phyloP scores from a whole-genome alignment of 2,329 filamentous ascomycete species.

The Fusarium agapanthi region DNA sequence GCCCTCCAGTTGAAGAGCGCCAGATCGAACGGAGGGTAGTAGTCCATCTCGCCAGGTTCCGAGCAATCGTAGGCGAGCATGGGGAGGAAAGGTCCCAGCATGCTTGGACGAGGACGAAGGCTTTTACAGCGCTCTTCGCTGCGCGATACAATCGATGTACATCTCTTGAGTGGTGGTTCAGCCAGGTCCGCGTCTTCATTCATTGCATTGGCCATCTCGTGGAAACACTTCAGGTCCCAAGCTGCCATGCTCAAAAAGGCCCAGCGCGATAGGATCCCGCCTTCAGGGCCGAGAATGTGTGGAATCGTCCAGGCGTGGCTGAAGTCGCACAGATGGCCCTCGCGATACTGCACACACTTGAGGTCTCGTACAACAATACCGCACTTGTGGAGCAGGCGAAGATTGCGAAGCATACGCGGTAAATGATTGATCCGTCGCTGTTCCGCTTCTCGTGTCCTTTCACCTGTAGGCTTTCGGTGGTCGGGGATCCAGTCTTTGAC shows the following conservation, averaged over 20 bases:
- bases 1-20: constrained; percentile 4
- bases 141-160: not conserved
- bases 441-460: not conserved
- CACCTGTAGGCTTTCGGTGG: not conserved
- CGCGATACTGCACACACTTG: not conserved
- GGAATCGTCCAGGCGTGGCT: constrained; percentile 22
- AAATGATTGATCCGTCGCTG: not conserved
- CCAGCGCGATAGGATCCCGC: not conserved
- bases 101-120: not conserved
- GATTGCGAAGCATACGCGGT: not conserved
- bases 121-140: not conserved
- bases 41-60: not conserved
- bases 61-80: not conserved
- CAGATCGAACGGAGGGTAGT: constrained; percentile 1
- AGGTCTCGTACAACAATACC: constrained; percentile 19
- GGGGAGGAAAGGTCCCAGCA: not conserved
- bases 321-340: not conserved
- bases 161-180: not conserved
- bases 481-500: constrained; percentile 16
- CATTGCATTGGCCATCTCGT: not conserved
- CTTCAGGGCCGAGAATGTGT: not conserved
- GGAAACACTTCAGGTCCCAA: constrained; percentile 14
- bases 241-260: constrained; percentile 16
- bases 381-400: constrained; percentile 4
- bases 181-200: fast-evolving